phyloP scores from a whole-genome alignment of 306 rosid genomes.

The Heteromeles arbutifolia region DNA sequence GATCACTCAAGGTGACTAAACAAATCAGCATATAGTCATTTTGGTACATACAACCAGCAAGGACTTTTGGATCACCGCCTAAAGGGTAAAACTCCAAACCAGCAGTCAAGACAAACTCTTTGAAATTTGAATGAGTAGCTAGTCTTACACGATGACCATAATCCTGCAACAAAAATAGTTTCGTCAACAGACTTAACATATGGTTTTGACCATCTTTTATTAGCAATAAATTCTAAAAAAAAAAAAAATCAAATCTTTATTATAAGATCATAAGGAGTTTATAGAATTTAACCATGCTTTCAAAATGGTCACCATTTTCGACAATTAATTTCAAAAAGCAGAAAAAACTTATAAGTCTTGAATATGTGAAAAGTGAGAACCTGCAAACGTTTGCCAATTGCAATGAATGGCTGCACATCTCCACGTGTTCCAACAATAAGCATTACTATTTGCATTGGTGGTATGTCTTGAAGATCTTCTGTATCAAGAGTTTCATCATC shows the following conservation, averaged over 20 bases:
- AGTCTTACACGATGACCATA: slow-evolving; percentile 98
- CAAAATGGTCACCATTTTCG: not conserved
- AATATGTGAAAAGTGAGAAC: slow-evolving; percentile 28
- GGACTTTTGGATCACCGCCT: slow-evolving; percentile 97
- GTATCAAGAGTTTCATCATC: slow-evolving; percentile 56
- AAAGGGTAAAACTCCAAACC: slow-evolving; percentile 95
- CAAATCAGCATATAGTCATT: slow-evolving; percentile 18
- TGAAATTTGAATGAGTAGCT: slow-evolving; percentile 96
- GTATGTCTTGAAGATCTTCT: slow-evolving; percentile 55
- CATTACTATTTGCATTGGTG: slow-evolving; percentile 76
- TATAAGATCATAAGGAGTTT: not conserved
- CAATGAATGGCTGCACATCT: slow-evolving; percentile 95
- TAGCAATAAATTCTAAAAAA: not conserved
- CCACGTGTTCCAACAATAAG: slow-evolving; percentile 98
- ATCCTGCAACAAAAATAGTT: slow-evolving; percentile 57
- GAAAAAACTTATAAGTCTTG: not conserved
- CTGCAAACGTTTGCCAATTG: slow-evolving; percentile 95
- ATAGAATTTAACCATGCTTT: not conserved
- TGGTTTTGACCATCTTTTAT: slow-evolving; percentile 2
- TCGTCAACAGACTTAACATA: not conserved
- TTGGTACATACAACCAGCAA: slow-evolving; percentile 91
- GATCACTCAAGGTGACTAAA: not conserved
- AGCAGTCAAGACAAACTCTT: slow-evolving; percentile 97
- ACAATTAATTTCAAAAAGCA: not conserved
- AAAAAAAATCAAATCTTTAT: not conserved